Conservation (phyloP, 2,329 filamentous ascomycete species). For the Penicillium sp. region DNA sequence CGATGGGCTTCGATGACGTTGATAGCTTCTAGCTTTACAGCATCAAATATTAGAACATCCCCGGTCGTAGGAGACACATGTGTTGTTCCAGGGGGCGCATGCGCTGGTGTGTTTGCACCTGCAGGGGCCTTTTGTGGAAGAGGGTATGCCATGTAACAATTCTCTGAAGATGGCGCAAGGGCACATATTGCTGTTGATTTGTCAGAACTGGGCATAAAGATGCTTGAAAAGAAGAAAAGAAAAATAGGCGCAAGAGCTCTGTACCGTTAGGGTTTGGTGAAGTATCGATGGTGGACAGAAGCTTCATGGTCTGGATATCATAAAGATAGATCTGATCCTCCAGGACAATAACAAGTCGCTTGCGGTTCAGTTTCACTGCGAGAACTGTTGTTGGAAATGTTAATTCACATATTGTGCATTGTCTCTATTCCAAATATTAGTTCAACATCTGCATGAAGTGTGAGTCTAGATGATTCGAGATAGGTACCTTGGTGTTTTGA, state of each 20-base stretch:
- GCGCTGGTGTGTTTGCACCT: slow-evolving; percentile 63
- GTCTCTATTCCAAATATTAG: slow-evolving; percentile 46
- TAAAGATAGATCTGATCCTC: slow-evolving; percentile 98
- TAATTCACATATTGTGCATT: slow-evolving; percentile 93
- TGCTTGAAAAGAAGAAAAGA: not conserved
- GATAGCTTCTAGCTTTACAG: slow-evolving; percentile 81
- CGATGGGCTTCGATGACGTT: slow-evolving; percentile 96
- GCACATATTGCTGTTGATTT: slow-evolving; percentile 70
- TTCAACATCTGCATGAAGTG: slow-evolving; percentile 6
- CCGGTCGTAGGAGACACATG: slow-evolving; percentile 83
- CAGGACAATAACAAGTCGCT: slow-evolving; percentile 86
- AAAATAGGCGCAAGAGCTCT: slow-evolving; percentile 4
- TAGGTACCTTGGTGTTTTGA: slow-evolving; percentile 87
- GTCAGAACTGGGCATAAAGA: slow-evolving; percentile 13
- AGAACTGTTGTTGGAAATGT: slow-evolving; percentile 97
- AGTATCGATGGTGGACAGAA: slow-evolving; percentile 87
- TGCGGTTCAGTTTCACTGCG: slow-evolving; percentile 89
- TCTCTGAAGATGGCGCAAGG: slow-evolving; percentile 88
- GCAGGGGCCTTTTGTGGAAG: slow-evolving; percentile 65
- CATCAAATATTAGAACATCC: slow-evolving; percentile 90
- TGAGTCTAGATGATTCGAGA: slow-evolving; percentile 22
- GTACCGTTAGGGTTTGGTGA: slow-evolving; percentile 81
- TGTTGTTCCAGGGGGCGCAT: slow-evolving; percentile 73
- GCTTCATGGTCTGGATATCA: slow-evolving; percentile 97
- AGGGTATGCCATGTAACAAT: slow-evolving; percentile 93